phyloP scores from a whole-genome alignment of 345 rosid species.

The Eucalyptus virginea region DNA sequence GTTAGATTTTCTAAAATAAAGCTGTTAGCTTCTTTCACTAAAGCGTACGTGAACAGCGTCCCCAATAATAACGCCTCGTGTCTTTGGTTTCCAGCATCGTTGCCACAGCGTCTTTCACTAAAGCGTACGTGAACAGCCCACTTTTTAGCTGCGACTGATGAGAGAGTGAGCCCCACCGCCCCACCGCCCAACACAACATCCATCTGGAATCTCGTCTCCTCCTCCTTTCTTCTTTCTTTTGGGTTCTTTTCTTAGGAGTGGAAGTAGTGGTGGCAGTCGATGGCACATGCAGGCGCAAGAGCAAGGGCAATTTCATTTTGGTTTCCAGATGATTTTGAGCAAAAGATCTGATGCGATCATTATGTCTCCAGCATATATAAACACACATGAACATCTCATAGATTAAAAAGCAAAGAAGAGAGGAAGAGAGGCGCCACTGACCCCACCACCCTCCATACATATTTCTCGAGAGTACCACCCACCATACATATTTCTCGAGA shows the following conservation, averaged over 20 bases:
- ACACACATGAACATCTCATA: constrained; percentile 21
- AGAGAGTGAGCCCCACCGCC: background rate
- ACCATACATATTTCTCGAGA: background rate
- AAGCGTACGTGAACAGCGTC: background rate
- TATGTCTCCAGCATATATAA: background rate
- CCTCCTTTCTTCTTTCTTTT: background rate
- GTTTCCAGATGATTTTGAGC: background rate
- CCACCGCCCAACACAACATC: too few relatives aligned
- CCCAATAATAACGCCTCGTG: background rate
- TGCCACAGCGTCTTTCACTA: background rate
- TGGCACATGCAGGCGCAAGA: background rate
- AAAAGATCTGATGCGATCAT: background rate
- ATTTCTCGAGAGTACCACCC: background rate
- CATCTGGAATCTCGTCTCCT: background rate
- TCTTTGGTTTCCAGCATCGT: background rate
- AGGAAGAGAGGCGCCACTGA: background rate
- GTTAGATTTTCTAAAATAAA: constrained; percentile 8
- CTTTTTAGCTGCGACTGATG: background rate
- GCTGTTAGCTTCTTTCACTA: constrained; percentile 3
- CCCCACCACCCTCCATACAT: background rate
- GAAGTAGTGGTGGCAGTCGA: background rate
- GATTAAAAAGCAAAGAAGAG: constrained; percentile 9
- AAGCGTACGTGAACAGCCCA: background rate
- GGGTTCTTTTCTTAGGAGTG: background rate
- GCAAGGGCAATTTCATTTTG: background rate